Evolutionary conservation across 345 rosid genomes (phyloP).

Genomic region (Corymbia maculata): DNA sequence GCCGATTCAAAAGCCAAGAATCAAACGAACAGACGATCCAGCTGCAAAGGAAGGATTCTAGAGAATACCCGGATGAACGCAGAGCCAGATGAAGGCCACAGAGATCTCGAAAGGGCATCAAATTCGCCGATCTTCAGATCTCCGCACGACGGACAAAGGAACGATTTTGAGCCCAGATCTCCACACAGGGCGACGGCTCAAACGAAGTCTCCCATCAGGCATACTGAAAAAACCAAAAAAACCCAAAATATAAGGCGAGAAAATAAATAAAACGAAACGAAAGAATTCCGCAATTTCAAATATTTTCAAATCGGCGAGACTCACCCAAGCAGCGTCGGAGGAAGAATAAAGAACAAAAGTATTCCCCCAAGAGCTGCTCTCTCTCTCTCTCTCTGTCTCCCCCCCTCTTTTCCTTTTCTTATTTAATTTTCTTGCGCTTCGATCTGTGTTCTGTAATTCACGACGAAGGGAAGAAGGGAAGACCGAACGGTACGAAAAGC

Average conservation of each 20-base stretch:
- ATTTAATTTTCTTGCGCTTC: background rate
- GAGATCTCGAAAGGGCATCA: background rate
- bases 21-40: background rate
- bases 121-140: conserved; percentile 1
- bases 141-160: background rate
- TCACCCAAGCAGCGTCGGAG: background rate
- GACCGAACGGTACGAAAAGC: background rate
- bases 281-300: background rate
- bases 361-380: background rate
- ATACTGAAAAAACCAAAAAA: background rate
- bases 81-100: background rate
- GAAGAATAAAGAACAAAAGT: background rate
- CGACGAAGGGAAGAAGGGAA: background rate
- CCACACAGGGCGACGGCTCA: background rate
- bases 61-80: conserved; percentile 1
- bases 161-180: conserved; percentile 9
- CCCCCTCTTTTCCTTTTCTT: background rate
- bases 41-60: background rate
- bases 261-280: background rate
- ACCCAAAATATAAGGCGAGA: background rate
- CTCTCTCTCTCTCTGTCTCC: background rate
- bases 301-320: background rate
- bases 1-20: background rate
- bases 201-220: background rate
- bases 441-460: background rate